Evolutionary conservation across 2,329 filamentous ascomycete genomes (phyloP), one percentile per base, ranked within the genome.

Genomic region (Penicillium palitans): DNA sequence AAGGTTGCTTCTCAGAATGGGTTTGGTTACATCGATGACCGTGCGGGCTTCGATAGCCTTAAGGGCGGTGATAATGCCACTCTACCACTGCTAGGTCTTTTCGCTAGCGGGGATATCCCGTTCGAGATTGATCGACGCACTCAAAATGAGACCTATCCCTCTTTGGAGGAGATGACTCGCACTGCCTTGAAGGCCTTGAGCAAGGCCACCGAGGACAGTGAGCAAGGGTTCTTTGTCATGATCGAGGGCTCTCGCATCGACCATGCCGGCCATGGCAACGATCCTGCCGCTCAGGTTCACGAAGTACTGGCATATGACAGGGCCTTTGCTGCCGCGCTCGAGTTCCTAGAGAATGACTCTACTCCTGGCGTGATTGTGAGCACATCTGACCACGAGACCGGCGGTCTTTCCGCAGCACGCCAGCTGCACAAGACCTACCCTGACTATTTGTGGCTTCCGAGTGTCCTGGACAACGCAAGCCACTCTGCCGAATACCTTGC

Each of bases 221-320:
- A 98, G 42, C 87, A 96, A 75, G 95, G 95, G 5, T 99, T 98
- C 81, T 99, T 99, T 78, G 81, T 99, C 67, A 96, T 99, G 93
- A 96, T 99, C 61, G 95, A 99, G 76, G 95, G 93, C 5, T 96
- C 91, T 68, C 84, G 95, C 42, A 98, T 99, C 68, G 95, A 99
- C 70, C 95, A 99, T 72, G 93, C 95, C 4, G 95, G 92, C 7
- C 90, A 95, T 72, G 85, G 84, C 62, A 95, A 95, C 67, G 90
- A 95, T 67, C 90, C 90, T 0, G 90, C 89, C 10, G 89, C 90
- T 0, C 90, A 95, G 70, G 90, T 93, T 12, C 88, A 90, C 66
- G 95, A 99, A 76, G 93, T 99, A 0, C 81, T 98, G n/a, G 93
- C 92, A 52, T 99, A 96, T 69, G 95, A 99, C 80, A 87, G 84